Conservation (phyloP, 148 eudicot genomes). For the Vaccinium vitisidaea region DNA sequence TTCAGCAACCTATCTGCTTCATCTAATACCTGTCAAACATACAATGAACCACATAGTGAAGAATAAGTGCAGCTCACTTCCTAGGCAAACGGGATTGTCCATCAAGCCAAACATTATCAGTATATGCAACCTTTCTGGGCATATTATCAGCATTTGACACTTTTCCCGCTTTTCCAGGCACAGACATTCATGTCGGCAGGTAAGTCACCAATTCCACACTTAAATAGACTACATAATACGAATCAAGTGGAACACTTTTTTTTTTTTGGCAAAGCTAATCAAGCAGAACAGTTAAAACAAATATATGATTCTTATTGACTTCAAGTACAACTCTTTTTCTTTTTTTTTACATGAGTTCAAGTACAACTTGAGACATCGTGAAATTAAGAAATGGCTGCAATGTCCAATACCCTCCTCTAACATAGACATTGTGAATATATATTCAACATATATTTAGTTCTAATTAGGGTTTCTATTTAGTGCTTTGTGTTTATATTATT, state of each 20-base stretch:
- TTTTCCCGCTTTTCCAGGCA: background rate
- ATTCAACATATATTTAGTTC: too few relatives aligned
- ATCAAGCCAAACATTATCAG: background rate
- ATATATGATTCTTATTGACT: background rate
- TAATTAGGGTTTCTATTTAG: too few relatives aligned
- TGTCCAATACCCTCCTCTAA: background rate
- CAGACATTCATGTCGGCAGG: background rate
- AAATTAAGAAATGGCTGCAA: background rate
- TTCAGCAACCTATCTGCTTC: constrained; percentile 92
- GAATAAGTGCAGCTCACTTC: background rate
- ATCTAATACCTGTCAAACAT: constrained; percentile 65
- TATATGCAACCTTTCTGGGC: background rate
- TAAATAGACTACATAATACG: background rate
- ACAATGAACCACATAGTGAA: background rate
- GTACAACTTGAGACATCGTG: background rate
- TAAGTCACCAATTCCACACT: background rate
- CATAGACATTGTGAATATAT: background rate
- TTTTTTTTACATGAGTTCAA: too few relatives aligned
- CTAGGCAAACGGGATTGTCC: background rate
- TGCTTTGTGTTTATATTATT: too few relatives aligned
- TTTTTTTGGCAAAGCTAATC: background rate
- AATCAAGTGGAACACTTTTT: background rate
- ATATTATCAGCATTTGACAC: too few relatives aligned
- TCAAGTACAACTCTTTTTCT: too few relatives aligned
- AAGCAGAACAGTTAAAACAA: background rate